These are phyloP conservation scores for Stemphylium lycopersici DNA, from an alignment of 2,329 filamentous ascomycete species.

Conservation along the genomic window DNA sequence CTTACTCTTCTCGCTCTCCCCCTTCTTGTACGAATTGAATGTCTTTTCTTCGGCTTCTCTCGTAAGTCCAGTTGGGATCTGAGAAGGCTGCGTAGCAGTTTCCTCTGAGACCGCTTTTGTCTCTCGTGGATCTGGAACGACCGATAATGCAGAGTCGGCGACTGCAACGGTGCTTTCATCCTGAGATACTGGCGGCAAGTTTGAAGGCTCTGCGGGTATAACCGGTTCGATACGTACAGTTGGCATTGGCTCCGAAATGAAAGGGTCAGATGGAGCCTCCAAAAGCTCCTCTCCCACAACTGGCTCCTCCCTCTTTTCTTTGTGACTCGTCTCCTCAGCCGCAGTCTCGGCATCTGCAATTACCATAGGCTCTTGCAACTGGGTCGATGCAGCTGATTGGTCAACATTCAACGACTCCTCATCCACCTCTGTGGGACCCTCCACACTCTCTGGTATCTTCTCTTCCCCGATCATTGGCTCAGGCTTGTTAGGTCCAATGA, in stretches of 20 bases:
- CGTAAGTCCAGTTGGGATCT: neutral
- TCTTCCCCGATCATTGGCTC: slow-evolving; percentile 17
- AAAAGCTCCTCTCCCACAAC: slow-evolving; percentile 14
- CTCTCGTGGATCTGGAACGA: neutral
- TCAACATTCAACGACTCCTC: slow-evolving; percentile 4
- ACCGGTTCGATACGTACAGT: neutral
- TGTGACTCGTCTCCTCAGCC: slow-evolving; percentile 21
- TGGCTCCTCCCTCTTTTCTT: slow-evolving; percentile 21
- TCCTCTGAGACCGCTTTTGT: neutral
- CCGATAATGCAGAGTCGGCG: neutral
- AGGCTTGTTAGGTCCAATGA: neutral
- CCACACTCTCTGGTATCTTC: neutral
- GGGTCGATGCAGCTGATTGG: neutral
- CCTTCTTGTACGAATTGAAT: slow-evolving; percentile 26
- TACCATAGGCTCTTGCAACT: slow-evolving; percentile 6
- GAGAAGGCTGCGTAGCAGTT: neutral
- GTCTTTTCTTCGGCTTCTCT: slow-evolving; percentile 9
- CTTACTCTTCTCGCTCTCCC: slow-evolving; percentile 35
- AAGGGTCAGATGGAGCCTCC: slow-evolving; percentile 3
- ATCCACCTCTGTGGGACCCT: neutral
- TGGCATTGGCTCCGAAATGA: neutral
- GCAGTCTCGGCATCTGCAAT: slow-evolving; percentile 8
- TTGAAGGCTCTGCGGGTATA: neutral
- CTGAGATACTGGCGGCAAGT: neutral
- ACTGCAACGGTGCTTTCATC: slow-evolving; percentile 1